Evolutionary conservation across 139 green algal genomes (phyloP).

Genomic region (Limnomonas spitsbergensis): DNA sequence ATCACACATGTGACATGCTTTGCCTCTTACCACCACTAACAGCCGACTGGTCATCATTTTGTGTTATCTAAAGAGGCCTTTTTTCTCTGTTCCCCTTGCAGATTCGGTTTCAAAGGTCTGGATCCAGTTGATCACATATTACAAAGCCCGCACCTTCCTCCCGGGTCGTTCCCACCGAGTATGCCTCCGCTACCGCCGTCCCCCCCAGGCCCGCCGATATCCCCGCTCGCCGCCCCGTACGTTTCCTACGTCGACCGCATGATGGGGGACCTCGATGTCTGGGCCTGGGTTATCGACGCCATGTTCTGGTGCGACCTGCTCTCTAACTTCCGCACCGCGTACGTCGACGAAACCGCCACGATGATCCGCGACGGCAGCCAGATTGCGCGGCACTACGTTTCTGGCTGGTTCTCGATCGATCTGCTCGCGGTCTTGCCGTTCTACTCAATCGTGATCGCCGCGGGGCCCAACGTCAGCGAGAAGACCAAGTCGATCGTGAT

Average conservation of each 20-base stretch:
- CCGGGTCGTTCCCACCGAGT: neutral
- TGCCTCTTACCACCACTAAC: no score
- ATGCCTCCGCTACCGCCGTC: neutral
- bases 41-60: no score
- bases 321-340: constrained; percentile 61
- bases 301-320: constrained; percentile 57
- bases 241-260: neutral
- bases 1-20: no score
- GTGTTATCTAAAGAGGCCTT: no score
- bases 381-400: constrained; percentile 29
- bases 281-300: constrained; percentile 33
- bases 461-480: neutral
- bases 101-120: no score
- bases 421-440: constrained; percentile 54
- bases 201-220: neutral
- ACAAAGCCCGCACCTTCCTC: neutral
- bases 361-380: constrained; percentile 39
- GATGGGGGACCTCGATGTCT: neutral
- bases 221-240: neutral
- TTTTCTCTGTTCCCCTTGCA: no score
- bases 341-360: constrained; percentile 52
- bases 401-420: constrained; percentile 63
- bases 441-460: constrained; percentile 31
- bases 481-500: constrained; percentile 6
- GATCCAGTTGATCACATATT: neutral